Evolutionary conservation across 2,329 filamentous ascomycete species (phyloP).

Genomic region (Neurospora sp.): DNA sequence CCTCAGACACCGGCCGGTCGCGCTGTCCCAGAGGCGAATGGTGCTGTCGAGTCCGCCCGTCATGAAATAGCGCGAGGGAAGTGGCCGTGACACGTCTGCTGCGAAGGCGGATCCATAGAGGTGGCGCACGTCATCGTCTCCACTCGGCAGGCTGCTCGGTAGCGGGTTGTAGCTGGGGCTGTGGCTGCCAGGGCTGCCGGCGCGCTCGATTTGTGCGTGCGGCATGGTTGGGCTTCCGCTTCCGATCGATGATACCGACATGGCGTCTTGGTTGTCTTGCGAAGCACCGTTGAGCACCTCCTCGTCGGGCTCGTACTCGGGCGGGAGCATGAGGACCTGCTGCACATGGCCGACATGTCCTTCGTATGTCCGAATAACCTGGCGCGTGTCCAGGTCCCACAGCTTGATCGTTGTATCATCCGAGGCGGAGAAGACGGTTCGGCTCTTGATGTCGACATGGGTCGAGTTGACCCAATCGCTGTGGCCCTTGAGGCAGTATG

Average conservation of each 20-base stretch:
- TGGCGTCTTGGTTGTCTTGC: slow-evolving; percentile 41
- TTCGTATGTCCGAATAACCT: slow-evolving; percentile 67
- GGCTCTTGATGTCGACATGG: slow-evolving; percentile 68
- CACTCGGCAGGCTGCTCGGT: slow-evolving; percentile 8
- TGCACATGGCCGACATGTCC: slow-evolving; percentile 95
- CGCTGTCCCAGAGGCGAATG: slow-evolving; percentile 85
- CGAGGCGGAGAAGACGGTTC: slow-evolving; percentile 84
- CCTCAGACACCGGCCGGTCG: slow-evolving; percentile 69
- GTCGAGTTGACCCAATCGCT: slow-evolving; percentile 97
- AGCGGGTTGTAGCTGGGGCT: not conserved
- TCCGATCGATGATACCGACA: slow-evolving; percentile 38
- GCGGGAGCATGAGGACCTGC: slow-evolving; percentile 73
- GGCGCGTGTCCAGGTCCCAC: slow-evolving; percentile 82
- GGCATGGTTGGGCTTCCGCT: slow-evolving; percentile 25
- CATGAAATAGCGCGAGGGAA: slow-evolving; percentile 83
- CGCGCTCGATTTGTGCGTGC: slow-evolving; percentile 12
- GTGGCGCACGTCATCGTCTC: slow-evolving; percentile 36
- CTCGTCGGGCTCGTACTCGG: slow-evolving; percentile 84
- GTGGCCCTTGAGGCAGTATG: slow-evolving; percentile 73
- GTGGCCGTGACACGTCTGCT: slow-evolving; percentile 49
- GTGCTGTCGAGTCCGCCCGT: slow-evolving; percentile 87
- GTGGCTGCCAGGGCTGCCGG: not conserved
- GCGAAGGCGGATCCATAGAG: slow-evolving; percentile 55
- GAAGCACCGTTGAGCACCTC: slow-evolving; percentile 33
- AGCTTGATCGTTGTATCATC: slow-evolving; percentile 87